Conservation (phyloP, 441 rosid species). For the Pelargonium fulgidum region DNA sequence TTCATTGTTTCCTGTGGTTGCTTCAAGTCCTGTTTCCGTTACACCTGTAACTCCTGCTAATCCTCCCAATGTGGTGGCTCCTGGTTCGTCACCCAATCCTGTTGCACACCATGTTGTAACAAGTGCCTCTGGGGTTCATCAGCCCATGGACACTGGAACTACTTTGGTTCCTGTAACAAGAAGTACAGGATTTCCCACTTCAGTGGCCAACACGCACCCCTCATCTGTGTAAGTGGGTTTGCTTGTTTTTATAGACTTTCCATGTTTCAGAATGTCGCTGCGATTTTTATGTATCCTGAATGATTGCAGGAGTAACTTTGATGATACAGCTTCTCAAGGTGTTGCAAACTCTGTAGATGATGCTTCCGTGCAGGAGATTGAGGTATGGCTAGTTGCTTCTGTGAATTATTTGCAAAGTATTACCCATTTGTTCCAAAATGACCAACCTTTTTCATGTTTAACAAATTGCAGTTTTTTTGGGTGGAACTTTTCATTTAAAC, state of each 20-base stretch:
- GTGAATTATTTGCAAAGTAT: not conserved
- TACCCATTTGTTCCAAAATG: not conserved
- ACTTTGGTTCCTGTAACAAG: conserved; percentile 30
- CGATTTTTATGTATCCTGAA: conserved; percentile 15
- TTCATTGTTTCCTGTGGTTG: conserved; percentile 30
- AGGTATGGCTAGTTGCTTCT: conserved; percentile 38
- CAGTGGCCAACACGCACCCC: conserved; percentile 29
- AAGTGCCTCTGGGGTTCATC: conserved; percentile 39
- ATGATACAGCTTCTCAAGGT: conserved; percentile 39
- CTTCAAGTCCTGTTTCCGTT: conserved; percentile 58
- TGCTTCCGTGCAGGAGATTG: conserved; percentile 42
- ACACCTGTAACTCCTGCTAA: conserved; percentile 43
- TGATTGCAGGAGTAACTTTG: conserved; percentile 39
- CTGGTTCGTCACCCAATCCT: conserved; percentile 39
- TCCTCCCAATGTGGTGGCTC: conserved; percentile 37
- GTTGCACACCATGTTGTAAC: conserved; percentile 35
- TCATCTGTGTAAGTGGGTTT: conserved; percentile 20
- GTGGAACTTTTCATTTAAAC: not conserved
- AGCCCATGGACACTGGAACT: conserved; percentile 20
- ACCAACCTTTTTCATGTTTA: not conserved
- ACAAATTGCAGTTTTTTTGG: not conserved
- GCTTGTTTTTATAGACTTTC: not conserved
- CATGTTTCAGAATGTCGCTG: conserved; percentile 8
- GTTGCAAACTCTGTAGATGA: conserved; percentile 37
- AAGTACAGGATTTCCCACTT: conserved; percentile 25